These are phyloP conservation scores for Hypoxylon lienhwacheense DNA, from an alignment of 495 filamentous ascomycete species.

Conservation along the genomic window DNA sequence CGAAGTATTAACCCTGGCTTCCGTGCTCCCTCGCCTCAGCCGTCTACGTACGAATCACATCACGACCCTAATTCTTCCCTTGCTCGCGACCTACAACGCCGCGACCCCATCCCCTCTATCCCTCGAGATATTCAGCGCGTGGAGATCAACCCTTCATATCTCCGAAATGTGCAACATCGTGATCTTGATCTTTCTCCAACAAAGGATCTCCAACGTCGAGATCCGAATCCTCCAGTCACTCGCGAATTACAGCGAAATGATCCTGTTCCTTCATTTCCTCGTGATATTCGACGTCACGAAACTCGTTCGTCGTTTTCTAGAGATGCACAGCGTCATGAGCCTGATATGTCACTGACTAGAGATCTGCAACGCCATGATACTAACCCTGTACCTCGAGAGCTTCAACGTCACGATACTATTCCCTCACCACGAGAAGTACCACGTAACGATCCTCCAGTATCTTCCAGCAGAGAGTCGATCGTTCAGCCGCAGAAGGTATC, in stretches of 20 bases:
- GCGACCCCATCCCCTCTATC: conserved; percentile 10
- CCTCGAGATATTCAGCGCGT: conserved; percentile 14
- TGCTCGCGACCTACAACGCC: conserved; percentile 41
- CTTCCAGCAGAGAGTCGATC: conserved; percentile 56
- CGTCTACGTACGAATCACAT: conserved; percentile 83
- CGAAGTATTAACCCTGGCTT: conserved; percentile 92
- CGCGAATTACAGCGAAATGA: conserved; percentile 7
- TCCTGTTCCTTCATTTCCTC: neutral
- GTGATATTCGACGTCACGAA: conserved; percentile 9
- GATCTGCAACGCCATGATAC: conserved; percentile 8
- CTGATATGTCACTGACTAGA: neutral
- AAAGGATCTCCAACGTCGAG: conserved; percentile 13
- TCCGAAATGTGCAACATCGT: conserved; percentile 9
- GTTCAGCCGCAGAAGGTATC: conserved; percentile 56
- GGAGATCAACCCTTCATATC: neutral
- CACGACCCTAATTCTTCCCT: conserved; percentile 76
- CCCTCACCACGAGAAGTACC: conserved; percentile 54
- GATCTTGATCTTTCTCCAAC: neutral
- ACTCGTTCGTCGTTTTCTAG: neutral
- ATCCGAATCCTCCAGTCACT: conserved; percentile 5
- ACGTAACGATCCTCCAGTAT: conserved; percentile 54
- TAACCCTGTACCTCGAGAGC: neutral
- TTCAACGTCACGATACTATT: conserved; percentile 15
- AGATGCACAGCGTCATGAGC: conserved; percentile 5
- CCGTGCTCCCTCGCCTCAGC: conserved; percentile 63